Conservation (phyloP, 2,329 filamentous ascomycete genomes). For the Aspergillus udagawae region DNA sequence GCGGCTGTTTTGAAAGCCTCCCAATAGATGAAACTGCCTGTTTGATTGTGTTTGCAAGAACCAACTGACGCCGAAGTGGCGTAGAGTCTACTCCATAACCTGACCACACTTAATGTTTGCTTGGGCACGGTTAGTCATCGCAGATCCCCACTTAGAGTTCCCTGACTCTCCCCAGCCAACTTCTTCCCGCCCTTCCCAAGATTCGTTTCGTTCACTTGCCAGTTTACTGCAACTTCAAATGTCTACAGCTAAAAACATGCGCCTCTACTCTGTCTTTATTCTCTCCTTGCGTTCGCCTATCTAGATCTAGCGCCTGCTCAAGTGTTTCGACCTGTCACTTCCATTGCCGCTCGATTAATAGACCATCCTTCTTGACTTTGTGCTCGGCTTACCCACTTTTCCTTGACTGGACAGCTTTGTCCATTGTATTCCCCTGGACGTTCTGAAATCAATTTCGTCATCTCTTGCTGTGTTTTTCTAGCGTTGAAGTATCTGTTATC, state of each 20-base stretch:
- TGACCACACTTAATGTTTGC: conserved; percentile 11
- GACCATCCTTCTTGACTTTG: conserved; percentile 9
- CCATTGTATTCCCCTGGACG: neutral
- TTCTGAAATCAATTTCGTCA: conserved; percentile 8
- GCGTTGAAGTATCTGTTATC: conserved; percentile 25
- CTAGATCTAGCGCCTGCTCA: conserved; percentile 17
- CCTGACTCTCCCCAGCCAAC: conserved; percentile 6
- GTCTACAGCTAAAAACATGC: conserved; percentile 8
- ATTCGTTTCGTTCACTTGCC: neutral
- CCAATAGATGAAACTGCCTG: neutral
- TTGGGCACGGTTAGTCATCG: conserved; percentile 19
- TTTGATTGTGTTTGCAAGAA: conserved; percentile 20
- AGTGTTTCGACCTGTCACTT: conserved; percentile 12
- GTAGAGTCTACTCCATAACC: conserved; percentile 2
- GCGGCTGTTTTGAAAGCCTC: neutral
- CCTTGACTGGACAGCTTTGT: neutral
- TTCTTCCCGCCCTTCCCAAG: conserved; percentile 4
- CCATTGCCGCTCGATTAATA: conserved; percentile 12
- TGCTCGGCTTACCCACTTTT: neutral
- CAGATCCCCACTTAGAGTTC: conserved; percentile 16
- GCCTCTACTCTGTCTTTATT: conserved; percentile 4
- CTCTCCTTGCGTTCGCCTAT: conserved; percentile 9
- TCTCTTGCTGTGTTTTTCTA: conserved; percentile 11
- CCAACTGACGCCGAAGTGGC: conserved; percentile 11
- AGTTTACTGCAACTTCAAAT: neutral